Base-by-base conservation (phyloP, 176 grass and related monocot genomes). In the Paspalum notatum region DNA sequence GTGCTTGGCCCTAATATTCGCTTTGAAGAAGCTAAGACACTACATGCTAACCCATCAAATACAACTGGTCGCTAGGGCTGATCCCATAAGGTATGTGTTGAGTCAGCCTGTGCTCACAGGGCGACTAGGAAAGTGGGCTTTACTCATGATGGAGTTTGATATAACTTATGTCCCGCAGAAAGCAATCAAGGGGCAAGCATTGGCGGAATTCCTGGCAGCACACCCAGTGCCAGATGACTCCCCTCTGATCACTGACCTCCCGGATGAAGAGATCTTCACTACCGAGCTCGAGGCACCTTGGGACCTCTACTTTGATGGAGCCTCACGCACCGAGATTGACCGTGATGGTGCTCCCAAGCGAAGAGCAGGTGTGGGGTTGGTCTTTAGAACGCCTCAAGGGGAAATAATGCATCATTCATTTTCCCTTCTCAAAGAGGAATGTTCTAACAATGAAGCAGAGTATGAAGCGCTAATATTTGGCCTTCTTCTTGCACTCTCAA, bases 101-200 rank as follows among this genome's bases (percentile, higher is more conserved):
- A 51, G 47, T 51, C 68, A 27, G 21, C 68, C 68, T 3, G 45
- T 24, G 20, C 47, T 72, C 3, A 49, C 4, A 1, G 44, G 68
- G 49, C 7, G 42, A 14, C 12, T 72, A 2, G 68, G 68, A 14
- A 72, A 72, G 21, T 50, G 40, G 68, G 68, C 68, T 12, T 1
- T 72, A 5, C 12, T 72, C 11, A 72, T 72, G 68, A 52, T 52
- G 68, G 68, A 72, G n/a, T 72, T 72, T 11, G 43, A 72, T 15
- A 72, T 72, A 2, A 72, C 68, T 2, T 72, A 50, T 51, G 44
- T 51, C 18, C 43, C 68, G n/a, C 20, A 72, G 10, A 46, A 42
- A 11, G 20, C 68, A 49, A 20, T 69, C 13, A 13, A 49, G 13
- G 47, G 47, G 47, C 47, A 49, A 13, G 32, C 32, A 1, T 10